phyloP scores from a whole-genome alignment of 2,329 filamentous ascomycete species.

The Raffaelea albimanens region DNA sequence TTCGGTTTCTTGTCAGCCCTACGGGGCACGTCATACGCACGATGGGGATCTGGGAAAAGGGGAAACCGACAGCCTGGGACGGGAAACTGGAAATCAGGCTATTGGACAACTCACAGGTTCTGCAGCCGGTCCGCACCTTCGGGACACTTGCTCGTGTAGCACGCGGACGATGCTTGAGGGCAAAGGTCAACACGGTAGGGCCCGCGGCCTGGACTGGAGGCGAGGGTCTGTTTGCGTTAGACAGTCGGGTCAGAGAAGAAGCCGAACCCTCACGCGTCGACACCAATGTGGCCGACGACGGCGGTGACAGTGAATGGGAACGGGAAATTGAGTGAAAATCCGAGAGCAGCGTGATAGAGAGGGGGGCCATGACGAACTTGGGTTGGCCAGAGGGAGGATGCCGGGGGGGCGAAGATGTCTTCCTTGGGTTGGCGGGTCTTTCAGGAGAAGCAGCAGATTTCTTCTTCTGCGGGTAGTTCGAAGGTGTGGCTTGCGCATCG shows the following conservation, averaged over 20 bases:
- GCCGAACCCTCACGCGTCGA: background rate
- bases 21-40: background rate
- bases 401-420: no score
- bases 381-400: no score
- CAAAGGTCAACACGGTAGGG: conserved; percentile 19
- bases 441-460: background rate
- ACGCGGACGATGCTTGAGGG: conserved; percentile 19
- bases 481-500: background rate
- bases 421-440: no score
- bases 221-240: background rate
- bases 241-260: background rate
- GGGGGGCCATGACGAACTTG: no score
- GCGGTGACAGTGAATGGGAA: background rate
- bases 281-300: background rate
- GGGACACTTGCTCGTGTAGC: conserved; percentile 20
- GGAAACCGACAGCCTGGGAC: no score
- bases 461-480: background rate
- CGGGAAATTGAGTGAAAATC: no score
- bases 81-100: no score
- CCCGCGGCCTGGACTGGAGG: conserved; percentile 3
- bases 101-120: conserved; percentile 15
- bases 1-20: background rate
- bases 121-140: conserved; percentile 17
- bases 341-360: no score
- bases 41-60: no score